A percentile compares a stretch with the other conserved stretches of the same genome.
Evolutionary conservation across 306 rosid species (phyloP).

Genomic region (Ceratonia siliqua): DNA sequence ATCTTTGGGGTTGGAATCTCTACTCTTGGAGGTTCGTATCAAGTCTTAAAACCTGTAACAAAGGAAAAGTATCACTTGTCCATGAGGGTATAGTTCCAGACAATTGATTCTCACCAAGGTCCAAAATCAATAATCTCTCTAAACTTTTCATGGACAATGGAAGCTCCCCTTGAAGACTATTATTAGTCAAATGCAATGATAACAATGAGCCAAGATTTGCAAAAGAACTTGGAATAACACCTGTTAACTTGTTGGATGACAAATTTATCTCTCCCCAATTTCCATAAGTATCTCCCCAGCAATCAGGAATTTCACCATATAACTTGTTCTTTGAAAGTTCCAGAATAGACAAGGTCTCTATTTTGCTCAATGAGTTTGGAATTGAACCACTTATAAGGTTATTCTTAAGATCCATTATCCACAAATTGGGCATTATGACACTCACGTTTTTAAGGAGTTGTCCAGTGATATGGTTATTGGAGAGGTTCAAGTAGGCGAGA

Average conservation of each 20-base stretch:
- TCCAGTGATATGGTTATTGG: not conserved
- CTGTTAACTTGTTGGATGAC: too few relatives aligned
- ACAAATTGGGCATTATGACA: not conserved
- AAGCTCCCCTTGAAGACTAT: constrained; percentile 2
- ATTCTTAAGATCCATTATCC: not conserved
- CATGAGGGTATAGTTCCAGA: not conserved
- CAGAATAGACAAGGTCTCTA: constrained; percentile 6
- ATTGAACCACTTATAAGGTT: not conserved
- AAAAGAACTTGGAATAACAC: constrained; percentile 18
- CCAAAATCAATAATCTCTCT: not conserved
- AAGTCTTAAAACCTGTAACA: not conserved
- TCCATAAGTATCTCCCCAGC: constrained; percentile 17
- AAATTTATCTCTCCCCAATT: constrained; percentile 2
- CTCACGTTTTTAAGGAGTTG: constrained; percentile 8
- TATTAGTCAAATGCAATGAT: constrained; percentile 19
- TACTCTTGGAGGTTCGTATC: too few relatives aligned
- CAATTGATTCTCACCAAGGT: too few relatives aligned
- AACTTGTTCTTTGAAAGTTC: constrained; percentile 35
- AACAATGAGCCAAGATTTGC: constrained; percentile 7
- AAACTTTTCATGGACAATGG: not conserved
- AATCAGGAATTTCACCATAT: constrained; percentile 26
- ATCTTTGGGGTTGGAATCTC: too few relatives aligned
- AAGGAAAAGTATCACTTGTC: not conserved
- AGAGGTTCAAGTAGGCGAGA: not conserved
- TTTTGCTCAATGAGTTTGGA: constrained; percentile 9